Evolutionary conservation across 768 basidiomycete species (phyloP), one percentile per base, ranked within the genome.

Genomic region (Lactarius pseudohatsudake): DNA sequence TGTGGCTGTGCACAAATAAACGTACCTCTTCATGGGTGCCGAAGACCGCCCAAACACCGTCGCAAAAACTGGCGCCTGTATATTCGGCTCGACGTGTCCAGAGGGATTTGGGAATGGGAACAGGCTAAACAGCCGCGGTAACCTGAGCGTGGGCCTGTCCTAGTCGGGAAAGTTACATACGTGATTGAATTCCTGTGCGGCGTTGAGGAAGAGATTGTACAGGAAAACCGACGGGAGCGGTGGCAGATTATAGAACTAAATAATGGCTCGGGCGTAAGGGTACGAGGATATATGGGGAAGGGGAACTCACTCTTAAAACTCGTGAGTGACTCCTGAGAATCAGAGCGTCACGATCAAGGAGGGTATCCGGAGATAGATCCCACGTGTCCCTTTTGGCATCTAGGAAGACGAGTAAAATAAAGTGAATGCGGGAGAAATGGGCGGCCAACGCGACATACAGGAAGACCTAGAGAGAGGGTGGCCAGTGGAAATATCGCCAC

Each of bases 11-110:
- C 63, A 62, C 64, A 75, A 59, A 53, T 55, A 47, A 53, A 69
- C 86, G 72, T 66, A 88, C 87, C 79, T 88, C 85, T 72, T 84
- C 82, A 69, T 89, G 88, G 0, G 82, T 81, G 66, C 74, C 75
- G 75, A 87, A 87, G 10, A 88, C 82, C 1, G 82, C 81, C 85
- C 84, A 88, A 13, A 84, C 76, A 16, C 78, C 77, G 57, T 81
- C 77, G 58, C 69, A 70, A 4, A 73, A 56, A 60, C 70, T 64
- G 40, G 71, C 13, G 15, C 34, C 61, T 28, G 26, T n/a, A n/a
- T 28, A 45, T 7, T 61, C 59, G 26, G 57, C 78, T 53, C 76
- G 76, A 32, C 81, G 59, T 8, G 78, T 74, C 86, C 86, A 88
- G 73, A 87, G 72, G 4, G 84, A 79, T 32, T 76, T 72, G 20